These are phyloP conservation scores for Aureobasidium melanogenum DNA, from an alignment of 2,329 filamentous ascomycete species.

Conservation along the genomic window DNA sequence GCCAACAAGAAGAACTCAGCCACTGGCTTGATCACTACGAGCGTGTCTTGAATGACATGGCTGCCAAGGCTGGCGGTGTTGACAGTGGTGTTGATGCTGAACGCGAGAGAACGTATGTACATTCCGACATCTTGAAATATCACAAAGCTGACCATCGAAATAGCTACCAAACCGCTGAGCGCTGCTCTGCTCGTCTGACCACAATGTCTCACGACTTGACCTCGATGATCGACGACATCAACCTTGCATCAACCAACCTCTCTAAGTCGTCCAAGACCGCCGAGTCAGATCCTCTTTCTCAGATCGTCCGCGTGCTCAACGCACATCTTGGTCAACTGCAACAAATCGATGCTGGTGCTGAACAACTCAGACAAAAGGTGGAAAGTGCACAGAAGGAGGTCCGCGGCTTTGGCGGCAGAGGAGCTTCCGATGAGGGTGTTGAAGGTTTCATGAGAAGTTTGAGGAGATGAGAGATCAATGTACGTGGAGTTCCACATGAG, in stretches of 20 bases:
- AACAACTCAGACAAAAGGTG: constrained; percentile 74
- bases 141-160: constrained; percentile 19
- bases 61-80: constrained; percentile 53
- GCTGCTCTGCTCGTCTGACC: constrained; percentile 78
- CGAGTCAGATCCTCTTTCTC: constrained; percentile 59
- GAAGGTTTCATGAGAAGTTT: constrained; percentile 86
- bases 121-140: background rate
- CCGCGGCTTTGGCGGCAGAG: constrained; percentile 45
- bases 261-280: constrained; percentile 70
- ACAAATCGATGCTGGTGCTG: constrained; percentile 81
- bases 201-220: constrained; percentile 88
- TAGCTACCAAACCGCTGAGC: constrained; percentile 84
- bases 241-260: constrained; percentile 78
- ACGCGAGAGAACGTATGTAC: constrained; percentile 72
- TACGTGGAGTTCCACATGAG: background rate
- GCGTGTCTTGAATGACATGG: constrained; percentile 80
- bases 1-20: constrained; percentile 84
- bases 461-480: background rate
- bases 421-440: constrained; percentile 54
- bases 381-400: constrained; percentile 70
- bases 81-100: constrained; percentile 88
- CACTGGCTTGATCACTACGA: constrained; percentile 87
- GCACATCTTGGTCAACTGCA: constrained; percentile 85
- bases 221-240: constrained; percentile 98
- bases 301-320: constrained; percentile 93